Percentiles rank a stretch among this genome's conserved stretches.
These are phyloP conservation scores for Boletus barrowsii DNA, from an alignment of 768 basidiomycete genomes.

Conservation along the genomic window DNA sequence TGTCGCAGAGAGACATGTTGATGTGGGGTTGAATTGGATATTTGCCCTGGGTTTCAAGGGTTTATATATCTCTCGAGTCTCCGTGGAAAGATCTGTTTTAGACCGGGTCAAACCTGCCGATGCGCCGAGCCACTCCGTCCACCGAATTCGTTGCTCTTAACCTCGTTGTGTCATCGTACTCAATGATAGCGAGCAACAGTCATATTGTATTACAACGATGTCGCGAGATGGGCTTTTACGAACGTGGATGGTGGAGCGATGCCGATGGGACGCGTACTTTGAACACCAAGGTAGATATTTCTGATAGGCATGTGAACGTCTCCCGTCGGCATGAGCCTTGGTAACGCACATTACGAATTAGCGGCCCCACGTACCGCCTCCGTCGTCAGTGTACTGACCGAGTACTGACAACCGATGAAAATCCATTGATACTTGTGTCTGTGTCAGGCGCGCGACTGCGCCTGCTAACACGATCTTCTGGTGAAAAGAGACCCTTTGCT, in stretches of 20 bases:
- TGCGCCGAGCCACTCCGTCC: neutral
- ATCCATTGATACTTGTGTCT: neutral
- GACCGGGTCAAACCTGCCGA: neutral
- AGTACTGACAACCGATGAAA: neutral
- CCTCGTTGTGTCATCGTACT: neutral
- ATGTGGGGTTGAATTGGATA: neutral
- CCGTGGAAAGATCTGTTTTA: neutral
- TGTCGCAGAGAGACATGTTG: slow-evolving; percentile 50
- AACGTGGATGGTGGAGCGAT: neutral
- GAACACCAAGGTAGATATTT: neutral
- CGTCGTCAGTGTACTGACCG: neutral
- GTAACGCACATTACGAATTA: neutral
- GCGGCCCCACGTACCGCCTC: neutral
- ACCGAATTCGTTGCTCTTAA: neutral
- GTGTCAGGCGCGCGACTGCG: neutral
- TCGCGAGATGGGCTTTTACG: neutral
- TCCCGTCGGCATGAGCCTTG: neutral
- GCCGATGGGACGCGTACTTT: neutral
- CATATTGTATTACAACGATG: neutral
- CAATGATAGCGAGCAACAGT: too few species aligned
- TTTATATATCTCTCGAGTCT: slow-evolving; percentile 12
- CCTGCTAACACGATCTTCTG: too few species aligned
- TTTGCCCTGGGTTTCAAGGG: neutral
- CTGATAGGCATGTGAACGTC: neutral
- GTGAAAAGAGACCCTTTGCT: too few species aligned